A percentile compares a stretch with the other conserved stretches of the same genome.
Evolutionary conservation across 169 alveolate species (phyloP).

Genomic region (Perkinsus chesapeaki): DNA sequence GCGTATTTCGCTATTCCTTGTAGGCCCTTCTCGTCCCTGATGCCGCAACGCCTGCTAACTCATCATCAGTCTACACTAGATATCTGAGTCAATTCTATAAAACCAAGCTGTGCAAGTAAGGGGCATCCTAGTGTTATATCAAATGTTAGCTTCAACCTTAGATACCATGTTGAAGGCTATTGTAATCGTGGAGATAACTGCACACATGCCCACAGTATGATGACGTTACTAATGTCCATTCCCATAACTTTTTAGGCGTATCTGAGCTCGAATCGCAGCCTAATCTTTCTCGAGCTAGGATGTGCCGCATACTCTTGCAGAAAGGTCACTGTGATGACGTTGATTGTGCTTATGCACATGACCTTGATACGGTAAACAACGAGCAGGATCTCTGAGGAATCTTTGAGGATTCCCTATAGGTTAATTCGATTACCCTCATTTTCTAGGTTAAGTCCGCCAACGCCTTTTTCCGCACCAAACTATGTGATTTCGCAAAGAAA

Average conservation of each 20-base stretch:
- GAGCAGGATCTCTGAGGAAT: no score
- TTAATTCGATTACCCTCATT: background rate
- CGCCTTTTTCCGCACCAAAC: background rate
- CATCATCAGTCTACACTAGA: background rate
- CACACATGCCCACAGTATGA: background rate
- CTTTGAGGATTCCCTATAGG: background rate
- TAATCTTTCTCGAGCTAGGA: background rate
- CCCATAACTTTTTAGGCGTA: background rate
- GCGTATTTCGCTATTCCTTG: no score
- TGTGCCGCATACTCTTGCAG: background rate
- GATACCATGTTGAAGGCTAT: background rate
- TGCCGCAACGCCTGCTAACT: no score
- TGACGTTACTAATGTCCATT: background rate
- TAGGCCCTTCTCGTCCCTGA: no score
- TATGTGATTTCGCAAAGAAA: background rate
- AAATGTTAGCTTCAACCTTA: no score
- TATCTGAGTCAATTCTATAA: background rate
- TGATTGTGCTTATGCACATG: background rate
- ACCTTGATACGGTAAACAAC: background rate
- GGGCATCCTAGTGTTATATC: background rate
- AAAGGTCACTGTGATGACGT: background rate
- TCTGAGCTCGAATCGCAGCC: background rate
- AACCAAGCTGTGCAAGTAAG: background rate
- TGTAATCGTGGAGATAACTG: background rate
- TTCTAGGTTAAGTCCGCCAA: background rate